Base-by-base conservation (phyloP, 2,329 filamentous ascomycete species). In the Blastomyces parvus region DNA sequence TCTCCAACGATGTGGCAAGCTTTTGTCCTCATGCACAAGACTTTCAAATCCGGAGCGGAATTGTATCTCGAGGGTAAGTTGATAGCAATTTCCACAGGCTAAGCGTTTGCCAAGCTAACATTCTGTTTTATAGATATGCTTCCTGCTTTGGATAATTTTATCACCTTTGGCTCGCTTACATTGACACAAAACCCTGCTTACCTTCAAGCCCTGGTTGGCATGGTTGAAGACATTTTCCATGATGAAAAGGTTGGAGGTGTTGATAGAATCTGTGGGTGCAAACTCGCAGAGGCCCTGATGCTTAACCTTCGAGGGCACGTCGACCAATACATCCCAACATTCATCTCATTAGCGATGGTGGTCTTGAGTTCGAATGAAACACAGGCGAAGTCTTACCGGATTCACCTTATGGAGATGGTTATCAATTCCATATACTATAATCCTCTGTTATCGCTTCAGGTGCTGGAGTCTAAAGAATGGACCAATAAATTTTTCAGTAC, bases 391-490 rank as follows among this genome's bases (percentile, higher is more conserved):
- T 92, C 90, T 2, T 95, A 97, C 76, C 88, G 90, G 71, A 92
- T 97, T 62, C 93, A 99, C 75, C 80, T 99, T 55, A 96, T 99
- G 89, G 94, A 99, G 79, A 95, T 99, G 87, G 87, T 99, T 64
- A 96, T 99, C 81, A 97, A 97, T 77, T 87, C 90, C 62, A 91
- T 97, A 70, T 96, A 97, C 82, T 99, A 99, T 82, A 97, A 96
- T 79, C 92, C 94, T 1, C 78, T 88, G 55, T 82, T 97, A 64
- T 84, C 91, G 30, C 83, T 99, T 27, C 88, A 91, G 66, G 86
- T 96, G 46, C 83, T 99, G n/a, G 94, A 99, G 79, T 79, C 83
- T 61, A 93, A 95, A 71, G 88, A 86, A 65, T 97, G 92, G 93
- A 97, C 94, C 7, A 97, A 97, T 79, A 95, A 95, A 74, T 99